Evolutionary conservation across 148 eudicot species (phyloP), one percentile per base, ranked within the genome.

Genomic region (Fagopyrum esculentum): DNA sequence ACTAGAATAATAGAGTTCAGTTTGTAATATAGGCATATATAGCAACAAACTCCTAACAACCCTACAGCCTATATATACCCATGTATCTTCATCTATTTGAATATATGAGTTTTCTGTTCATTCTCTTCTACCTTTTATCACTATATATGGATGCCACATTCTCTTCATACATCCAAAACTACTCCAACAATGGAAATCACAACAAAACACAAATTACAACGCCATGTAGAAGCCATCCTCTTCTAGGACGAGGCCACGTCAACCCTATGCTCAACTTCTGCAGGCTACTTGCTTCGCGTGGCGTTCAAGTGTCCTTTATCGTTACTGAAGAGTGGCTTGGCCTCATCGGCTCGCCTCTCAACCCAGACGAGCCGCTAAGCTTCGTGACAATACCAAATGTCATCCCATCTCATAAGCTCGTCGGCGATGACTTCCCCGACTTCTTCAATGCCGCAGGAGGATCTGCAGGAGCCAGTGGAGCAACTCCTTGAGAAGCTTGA

Each of bases 391-490:
- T n/a, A 54, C 59, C 59, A 54, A 54, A 54, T 40, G 78, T 81
- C 1, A 49, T 78, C 11, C 83, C 83, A 8, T 74, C 83, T 4
- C 80, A 81, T 70, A 29, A 60, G 11, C 66, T 7, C 15, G 66
- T 60, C 19, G 81, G 76, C 46, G 69, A 66, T 35, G 68, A 83
- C 71, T 43, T 69, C 35, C 43, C 29, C 11, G 74, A 74, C 35
- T 83, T 83, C 74, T 15, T 83, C 30, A 45, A 78, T 5, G 83
- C 77, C 1, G 68, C 13, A 40, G 47, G 78, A 77, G 0, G 76
- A 73, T 15, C 52, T 83, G 80, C 78, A 76, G 15, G 80, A 52
- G 73, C 80, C 82, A 3, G 81, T 84, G 10, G 87, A 79, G 75
- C 52, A 19, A 76, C 46, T 84, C 3, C 69, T 84, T 19, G 82